A percentile compares a stretch with the other conserved stretches of the same genome.
These are phyloP conservation scores for Penicillium canariense DNA, from an alignment of 495 filamentous ascomycete genomes.

Conservation along the genomic window DNA sequence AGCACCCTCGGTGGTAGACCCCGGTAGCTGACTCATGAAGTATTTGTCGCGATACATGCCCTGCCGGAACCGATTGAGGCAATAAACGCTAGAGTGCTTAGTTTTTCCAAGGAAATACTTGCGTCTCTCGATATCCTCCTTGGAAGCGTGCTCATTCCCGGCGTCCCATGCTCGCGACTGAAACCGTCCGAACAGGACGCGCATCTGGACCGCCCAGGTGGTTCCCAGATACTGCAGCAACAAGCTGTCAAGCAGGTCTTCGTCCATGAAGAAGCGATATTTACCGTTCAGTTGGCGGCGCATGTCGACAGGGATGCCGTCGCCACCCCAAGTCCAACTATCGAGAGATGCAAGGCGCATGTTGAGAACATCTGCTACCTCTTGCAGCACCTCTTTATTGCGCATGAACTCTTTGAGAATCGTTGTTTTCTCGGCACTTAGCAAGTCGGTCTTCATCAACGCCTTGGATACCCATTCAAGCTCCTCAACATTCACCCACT, in stretches of 20 bases:
- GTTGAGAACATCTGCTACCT: constrained; percentile 66
- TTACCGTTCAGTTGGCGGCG: constrained; percentile 61
- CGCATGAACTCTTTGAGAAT: constrained; percentile 59
- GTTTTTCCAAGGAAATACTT: constrained; percentile 45
- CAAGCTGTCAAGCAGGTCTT: constrained; percentile 64
- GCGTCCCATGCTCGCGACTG: constrained; percentile 39
- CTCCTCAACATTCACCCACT: constrained; percentile 33
- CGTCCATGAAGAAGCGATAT: constrained; percentile 62
- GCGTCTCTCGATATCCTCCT: constrained; percentile 44
- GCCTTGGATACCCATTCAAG: constrained; percentile 54
- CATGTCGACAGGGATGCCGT: constrained; percentile 56
- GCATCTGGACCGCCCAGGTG: constrained; percentile 58
- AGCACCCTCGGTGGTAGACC: constrained; percentile 19
- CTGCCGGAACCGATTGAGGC: constrained; percentile 36
- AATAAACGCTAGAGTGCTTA: constrained; percentile 1
- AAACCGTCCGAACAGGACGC: constrained; percentile 35
- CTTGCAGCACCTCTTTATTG: constrained; percentile 53
- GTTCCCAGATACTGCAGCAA: constrained; percentile 64
- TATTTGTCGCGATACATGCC: constrained; percentile 47
- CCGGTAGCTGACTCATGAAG: constrained; percentile 53
- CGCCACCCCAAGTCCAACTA: constrained; percentile 58
- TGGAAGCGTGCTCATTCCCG: constrained; percentile 38
- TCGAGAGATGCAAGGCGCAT: constrained; percentile 60
- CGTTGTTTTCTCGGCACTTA: constrained; percentile 56
- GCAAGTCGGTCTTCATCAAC: constrained; percentile 53